Base-by-base conservation (phyloP, 768 basidiomycete genomes). In the Cantharellus anzutake region DNA sequence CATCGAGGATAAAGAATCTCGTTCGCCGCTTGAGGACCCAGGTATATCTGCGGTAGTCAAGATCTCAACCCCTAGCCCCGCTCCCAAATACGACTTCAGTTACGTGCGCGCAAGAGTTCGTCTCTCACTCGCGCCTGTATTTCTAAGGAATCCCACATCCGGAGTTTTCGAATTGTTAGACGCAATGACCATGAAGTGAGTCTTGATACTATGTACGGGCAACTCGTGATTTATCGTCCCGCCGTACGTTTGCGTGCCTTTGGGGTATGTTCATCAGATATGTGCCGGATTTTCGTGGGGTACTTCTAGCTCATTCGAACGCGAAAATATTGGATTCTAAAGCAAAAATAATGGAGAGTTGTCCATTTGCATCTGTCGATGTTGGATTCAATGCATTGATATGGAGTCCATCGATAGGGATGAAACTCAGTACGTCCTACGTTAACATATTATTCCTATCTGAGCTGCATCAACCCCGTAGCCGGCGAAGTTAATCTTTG, bases 111-210 rank as follows among this genome's bases (percentile, higher is more conserved):
- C 86, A n/a, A 76, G 79, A 39, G 73, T 92, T 59, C 72, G 77
- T 35, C 73, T 94, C 48, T 82, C 86, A 5, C 76, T 96, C 14
- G 79, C 92, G 38, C 92, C 92, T 1, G 75, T 84, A 50, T 94
- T 90, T 68, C 78, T 86, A 14, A 76, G 73, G 50, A 79, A 85
- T 70, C 78, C 83, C n/a, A 73, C 77, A 5, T 73, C 70, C 44
- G 93, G 93, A 4, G 86, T 80, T 16, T 80, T 84, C 67, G 90
- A 97, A 71, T 82, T 92, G 79, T 73, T 97, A 16, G 91, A 97
- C 70, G 87, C 86, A 4, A 85, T 96, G 85, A 72, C 94, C 11
- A 94, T 97, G 93, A 81, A 87, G 93, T 92, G 67, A 65, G 78
- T 71, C 34, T 40, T 14, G 16, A 35, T 48, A 4, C 42, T 51